A percentile compares a stretch with the other conserved stretches of the same genome.
Evolutionary conservation across 805 yeast genomes (phyloP).

Genomic region (Scheffersomyces lignosus): DNA sequence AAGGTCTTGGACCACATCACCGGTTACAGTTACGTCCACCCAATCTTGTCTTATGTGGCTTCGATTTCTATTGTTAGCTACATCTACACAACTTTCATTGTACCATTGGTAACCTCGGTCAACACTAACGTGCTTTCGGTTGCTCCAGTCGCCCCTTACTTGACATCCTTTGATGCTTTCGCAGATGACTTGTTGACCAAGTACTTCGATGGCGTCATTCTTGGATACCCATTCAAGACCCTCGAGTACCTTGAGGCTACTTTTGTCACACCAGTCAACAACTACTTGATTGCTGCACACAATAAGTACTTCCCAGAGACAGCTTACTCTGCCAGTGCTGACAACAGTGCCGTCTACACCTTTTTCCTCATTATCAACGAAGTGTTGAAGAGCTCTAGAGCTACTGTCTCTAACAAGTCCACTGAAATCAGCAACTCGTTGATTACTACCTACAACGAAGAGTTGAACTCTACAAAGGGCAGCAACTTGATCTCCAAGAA

Average conservation of each 20-base stretch:
- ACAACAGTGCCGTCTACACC: constrained; percentile 19
- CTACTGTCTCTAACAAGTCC: constrained; percentile 26
- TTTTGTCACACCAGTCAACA: constrained; percentile 24
- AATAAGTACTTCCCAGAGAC: constrained; percentile 28
- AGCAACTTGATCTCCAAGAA: constrained; percentile 30
- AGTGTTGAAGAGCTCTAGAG: constrained; percentile 19
- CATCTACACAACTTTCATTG: constrained; percentile 22
- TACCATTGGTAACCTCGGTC: constrained; percentile 18
- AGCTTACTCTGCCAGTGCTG: constrained; percentile 22
- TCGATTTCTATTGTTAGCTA: constrained; percentile 24
- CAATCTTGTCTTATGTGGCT: constrained; percentile 20
- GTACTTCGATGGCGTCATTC: constrained; percentile 9
- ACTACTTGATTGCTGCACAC: constrained; percentile 15
- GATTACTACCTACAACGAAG: constrained; percentile 34
- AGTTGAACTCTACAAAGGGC: constrained; percentile 26
- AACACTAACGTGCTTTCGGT: constrained; percentile 22
- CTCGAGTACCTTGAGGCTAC: constrained; percentile 7
- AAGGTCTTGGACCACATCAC: constrained; percentile 32
- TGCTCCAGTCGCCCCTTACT: constrained; percentile 13
- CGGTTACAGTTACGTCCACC: constrained; percentile 30
- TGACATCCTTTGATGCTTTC: constrained; percentile 11
- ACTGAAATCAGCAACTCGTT: constrained; percentile 29
- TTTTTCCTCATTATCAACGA: constrained; percentile 21
- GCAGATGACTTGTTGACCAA: constrained; percentile 10
- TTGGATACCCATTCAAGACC: constrained; percentile 6